Base-by-base conservation (phyloP, 1,284 basidiomycete species). In the Ganoderma boninense region DNA sequence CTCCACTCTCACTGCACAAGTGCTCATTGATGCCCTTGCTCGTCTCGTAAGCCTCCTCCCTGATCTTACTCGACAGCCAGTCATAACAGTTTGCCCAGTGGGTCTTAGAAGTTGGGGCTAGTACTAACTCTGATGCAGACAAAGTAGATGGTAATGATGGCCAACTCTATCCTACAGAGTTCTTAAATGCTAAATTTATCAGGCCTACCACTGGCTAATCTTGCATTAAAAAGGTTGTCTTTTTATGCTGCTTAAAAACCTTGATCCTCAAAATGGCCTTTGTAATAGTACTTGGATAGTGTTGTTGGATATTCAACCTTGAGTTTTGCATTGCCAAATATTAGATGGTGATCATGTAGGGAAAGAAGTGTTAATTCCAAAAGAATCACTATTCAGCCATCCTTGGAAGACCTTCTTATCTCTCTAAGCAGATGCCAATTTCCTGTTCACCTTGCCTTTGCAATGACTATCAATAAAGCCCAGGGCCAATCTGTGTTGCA, bases 391-490 rank as follows among this genome's bases (percentile, higher is more conserved):
- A 65, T 81, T 18, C 67, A 57, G n/a, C 67, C 76, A 49, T 65
- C 70, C 46, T 54, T 42, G 4, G 64, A 62, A 42, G 79, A 72
- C 64, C 76, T 77, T 59, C 73, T 68, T 11, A 79, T 79, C 64
- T 54, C 64, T 18, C 70, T 82, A n/a, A 59, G 52, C 26, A 69
- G 78, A 7, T 70, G 67, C 0, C 82, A 85, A 73, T 84, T 84
- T 73, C 83, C 83, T 26, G 73, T 84, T 2, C 70, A 74, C 0
- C 76, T 84, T 4, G 82, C 82, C 4, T 85, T 85, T 77, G 79
- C 82, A 18, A 80, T 86, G 70, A 81, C 79, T 8, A 83, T 86
- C 64, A 85, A 85, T 73, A 84, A 84, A 68, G 56, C 80, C 0
- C 84, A 86, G 73, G 84, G 85, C 0, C 84, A 86, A 71, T 84